These are phyloP conservation scores for Phyllostachys edulis DNA, from an alignment of 176 grass and related monocot species.

Conservation along the genomic window DNA sequence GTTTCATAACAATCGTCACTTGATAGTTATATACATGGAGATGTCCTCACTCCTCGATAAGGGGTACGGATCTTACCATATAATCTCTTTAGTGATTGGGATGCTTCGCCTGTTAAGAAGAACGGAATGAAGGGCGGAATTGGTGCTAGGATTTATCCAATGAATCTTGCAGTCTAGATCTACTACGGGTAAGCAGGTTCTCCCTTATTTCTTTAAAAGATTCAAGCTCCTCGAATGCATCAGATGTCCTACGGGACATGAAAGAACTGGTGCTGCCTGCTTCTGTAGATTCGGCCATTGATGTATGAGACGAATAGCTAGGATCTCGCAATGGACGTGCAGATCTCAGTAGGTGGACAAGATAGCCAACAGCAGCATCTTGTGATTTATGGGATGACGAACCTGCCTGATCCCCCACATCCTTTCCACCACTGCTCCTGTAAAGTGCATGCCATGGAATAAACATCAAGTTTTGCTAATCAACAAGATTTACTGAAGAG, in stretches of 20 bases:
- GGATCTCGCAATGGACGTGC: constrained; percentile 69
- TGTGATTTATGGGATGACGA: constrained; percentile 81
- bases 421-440: constrained; percentile 79
- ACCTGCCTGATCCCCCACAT: constrained; percentile 42
- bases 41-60: neutral
- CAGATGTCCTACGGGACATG: constrained; percentile 72
- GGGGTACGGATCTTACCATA: constrained; percentile 16
- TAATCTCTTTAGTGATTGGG: constrained; percentile 15
- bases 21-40: constrained; percentile 40
- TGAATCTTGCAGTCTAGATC: constrained; percentile 51
- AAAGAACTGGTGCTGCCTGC: constrained; percentile 55
- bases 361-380: constrained; percentile 76
- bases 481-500: neutral
- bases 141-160: constrained; percentile 30
- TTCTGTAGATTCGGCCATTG: constrained; percentile 54
- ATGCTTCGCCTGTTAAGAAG: constrained; percentile 7
- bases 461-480: neutral
- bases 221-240: constrained; percentile 76
- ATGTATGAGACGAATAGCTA: constrained; percentile 60
- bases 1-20: neutral
- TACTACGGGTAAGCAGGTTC: constrained; percentile 64
- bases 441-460: constrained; percentile 30
- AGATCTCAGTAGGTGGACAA: constrained; percentile 76
- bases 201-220: constrained; percentile 75
- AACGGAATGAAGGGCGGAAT: neutral